Conservation (phyloP, 176 grass and related monocot genomes). For the Bromus sterilis region DNA sequence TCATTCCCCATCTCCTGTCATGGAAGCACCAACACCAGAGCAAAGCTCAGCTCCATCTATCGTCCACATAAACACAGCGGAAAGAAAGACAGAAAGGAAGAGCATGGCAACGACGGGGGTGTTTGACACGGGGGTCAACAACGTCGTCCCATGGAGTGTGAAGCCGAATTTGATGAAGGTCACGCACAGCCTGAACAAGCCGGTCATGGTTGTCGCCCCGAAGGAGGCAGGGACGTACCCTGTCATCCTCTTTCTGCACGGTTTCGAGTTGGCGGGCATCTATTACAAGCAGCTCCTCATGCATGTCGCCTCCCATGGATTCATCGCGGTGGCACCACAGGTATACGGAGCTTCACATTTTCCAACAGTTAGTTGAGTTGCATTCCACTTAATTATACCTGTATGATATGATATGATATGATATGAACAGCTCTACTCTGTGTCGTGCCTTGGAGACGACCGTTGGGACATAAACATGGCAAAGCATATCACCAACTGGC, state of each 20-base stretch:
- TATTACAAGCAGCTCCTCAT: background rate
- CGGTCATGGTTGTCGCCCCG: background rate
- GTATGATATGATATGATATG: no score
- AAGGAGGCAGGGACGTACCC: background rate
- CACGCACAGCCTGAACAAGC: background rate
- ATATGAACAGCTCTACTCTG: background rate
- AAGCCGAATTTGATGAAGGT: background rate
- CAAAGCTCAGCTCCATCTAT: background rate
- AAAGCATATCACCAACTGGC: background rate
- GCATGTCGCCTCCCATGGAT: background rate
- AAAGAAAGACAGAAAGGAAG: background rate
- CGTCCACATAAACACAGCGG: background rate
- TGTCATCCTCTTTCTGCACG: background rate
- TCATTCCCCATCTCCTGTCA: background rate
- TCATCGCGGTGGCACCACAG: background rate
- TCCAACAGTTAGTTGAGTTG: no score
- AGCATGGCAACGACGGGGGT: background rate
- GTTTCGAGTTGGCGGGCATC: background rate
- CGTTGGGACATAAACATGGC: background rate
- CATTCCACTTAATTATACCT: background rate
- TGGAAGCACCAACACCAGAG: background rate
- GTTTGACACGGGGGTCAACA: background rate
- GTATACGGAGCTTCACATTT: no score
- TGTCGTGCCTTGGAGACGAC: background rate
- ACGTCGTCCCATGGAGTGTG: background rate